A percentile compares a stretch with the other conserved stretches of the same genome.
These are phyloP conservation scores for Nitzschia sp. DNA, from an alignment of 108 stramenopile species.

Conservation along the genomic window DNA sequence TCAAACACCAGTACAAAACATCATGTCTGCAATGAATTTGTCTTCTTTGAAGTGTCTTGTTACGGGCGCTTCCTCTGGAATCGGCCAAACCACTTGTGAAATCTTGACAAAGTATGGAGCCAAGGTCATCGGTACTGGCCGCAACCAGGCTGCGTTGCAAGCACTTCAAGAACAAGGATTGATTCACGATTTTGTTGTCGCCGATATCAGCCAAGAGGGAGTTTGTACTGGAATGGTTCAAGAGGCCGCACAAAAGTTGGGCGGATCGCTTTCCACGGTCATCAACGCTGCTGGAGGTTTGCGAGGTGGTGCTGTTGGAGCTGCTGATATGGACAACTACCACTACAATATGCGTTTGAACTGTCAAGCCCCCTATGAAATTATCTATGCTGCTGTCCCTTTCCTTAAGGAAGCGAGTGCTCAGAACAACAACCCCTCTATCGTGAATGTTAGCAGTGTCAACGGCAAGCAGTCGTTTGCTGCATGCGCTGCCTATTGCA, in stretches of 20 bases:
- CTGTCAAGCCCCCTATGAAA: constrained; percentile 59
- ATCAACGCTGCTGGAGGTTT: constrained; percentile 61
- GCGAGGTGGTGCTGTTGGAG: constrained; percentile 49
- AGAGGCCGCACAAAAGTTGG: constrained; percentile 42
- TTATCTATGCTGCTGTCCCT: constrained; percentile 60
- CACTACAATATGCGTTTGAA: constrained; percentile 54
- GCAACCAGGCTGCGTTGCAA: constrained; percentile 36
- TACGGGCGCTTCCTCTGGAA: constrained; percentile 61
- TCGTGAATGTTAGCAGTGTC: constrained; percentile 63
- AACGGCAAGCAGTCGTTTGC: constrained; percentile 69
- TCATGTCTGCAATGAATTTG: constrained; percentile 8
- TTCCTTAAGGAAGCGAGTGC: constrained; percentile 34
- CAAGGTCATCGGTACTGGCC: constrained; percentile 48
- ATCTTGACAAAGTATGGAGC: constrained; percentile 46
- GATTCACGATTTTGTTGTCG: constrained; percentile 45
- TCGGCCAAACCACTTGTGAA: constrained; percentile 49
- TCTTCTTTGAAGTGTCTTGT: constrained; percentile 45
- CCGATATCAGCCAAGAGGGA: constrained; percentile 41
- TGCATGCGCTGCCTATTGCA: constrained; percentile 56
- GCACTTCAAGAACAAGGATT: constrained; percentile 31
- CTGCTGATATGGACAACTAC: constrained; percentile 48
- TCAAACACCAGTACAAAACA: neutral
- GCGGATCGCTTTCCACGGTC: constrained; percentile 42
- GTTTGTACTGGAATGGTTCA: constrained; percentile 41
- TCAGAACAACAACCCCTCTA: constrained; percentile 35